phyloP scores from a whole-genome alignment of 2,329 filamentous ascomycete species.

The Chaetothyriales sp. region DNA sequence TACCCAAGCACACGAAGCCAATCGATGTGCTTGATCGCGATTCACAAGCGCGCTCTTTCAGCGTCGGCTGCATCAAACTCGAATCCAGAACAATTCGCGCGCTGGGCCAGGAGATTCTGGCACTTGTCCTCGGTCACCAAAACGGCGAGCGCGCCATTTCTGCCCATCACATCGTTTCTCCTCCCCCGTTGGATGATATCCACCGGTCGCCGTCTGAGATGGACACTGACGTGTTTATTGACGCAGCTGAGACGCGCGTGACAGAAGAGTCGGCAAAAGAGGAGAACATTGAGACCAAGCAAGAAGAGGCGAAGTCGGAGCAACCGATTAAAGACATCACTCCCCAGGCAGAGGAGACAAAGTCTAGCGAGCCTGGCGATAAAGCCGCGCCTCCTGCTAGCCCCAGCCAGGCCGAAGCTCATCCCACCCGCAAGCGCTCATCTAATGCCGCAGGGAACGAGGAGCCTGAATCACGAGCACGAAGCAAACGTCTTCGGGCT shows the following conservation, averaged over 20 bases:
- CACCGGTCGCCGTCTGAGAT: background rate
- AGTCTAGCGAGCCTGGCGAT: background rate
- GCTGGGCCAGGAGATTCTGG: slow-evolving; percentile 34
- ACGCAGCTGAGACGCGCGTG: background rate
- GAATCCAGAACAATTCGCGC: slow-evolving; percentile 30
- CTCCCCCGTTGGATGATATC: background rate
- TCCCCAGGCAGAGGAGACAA: background rate
- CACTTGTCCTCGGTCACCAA: slow-evolving; percentile 29
- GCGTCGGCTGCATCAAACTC: slow-evolving; percentile 26
- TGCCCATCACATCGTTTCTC: background rate
- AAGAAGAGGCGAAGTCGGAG: background rate
- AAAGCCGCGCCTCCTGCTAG: background rate
- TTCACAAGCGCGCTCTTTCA: slow-evolving; percentile 24
- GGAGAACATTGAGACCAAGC: background rate
- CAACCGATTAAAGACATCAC: background rate
- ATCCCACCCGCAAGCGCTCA: slow-evolving; percentile 42
- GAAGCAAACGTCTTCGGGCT: slow-evolving; percentile 46
- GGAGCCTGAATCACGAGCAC: slow-evolving; percentile 40
- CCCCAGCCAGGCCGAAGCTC: background rate
- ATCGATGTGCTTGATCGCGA: slow-evolving; percentile 19
- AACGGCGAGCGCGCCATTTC: slow-evolving; percentile 13
- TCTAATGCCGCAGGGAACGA: slow-evolving; percentile 44
- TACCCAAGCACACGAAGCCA: slow-evolving; percentile 24
- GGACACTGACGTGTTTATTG: background rate
- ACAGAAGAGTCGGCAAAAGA: background rate